Conservation (phyloP, 805 yeast genomes). For the Dipodascopsis tothii region DNA sequence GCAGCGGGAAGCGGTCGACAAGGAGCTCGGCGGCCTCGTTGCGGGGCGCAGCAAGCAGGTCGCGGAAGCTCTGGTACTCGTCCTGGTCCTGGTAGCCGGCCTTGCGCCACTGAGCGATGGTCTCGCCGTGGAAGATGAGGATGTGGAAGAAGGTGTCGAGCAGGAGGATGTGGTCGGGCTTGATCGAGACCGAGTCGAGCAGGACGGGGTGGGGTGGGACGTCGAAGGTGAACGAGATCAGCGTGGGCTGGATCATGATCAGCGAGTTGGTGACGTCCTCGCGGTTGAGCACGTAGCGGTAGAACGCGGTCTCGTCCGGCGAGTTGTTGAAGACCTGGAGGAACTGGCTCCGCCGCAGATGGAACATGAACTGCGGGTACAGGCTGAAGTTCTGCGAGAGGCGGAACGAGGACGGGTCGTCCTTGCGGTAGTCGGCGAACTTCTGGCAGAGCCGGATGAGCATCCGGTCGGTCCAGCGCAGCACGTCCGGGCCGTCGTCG, state of each 20-base stretch:
- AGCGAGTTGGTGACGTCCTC: conserved; percentile 90
- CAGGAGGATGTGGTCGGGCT: conserved; percentile 77
- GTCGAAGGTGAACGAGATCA: conserved; percentile 75
- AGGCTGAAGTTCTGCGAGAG: conserved; percentile 75
- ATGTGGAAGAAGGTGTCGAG: conserved; percentile 96
- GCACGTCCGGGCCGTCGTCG: conserved; percentile 86
- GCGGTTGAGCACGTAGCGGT: conserved; percentile 82
- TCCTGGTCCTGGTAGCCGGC: conserved; percentile 88
- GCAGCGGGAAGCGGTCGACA: conserved; percentile 92
- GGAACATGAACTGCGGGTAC: conserved; percentile 93
- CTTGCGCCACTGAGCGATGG: conserved; percentile 93
- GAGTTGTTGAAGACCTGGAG: conserved; percentile 94
- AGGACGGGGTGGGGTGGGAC: conserved; percentile 85
- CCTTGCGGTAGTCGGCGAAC: conserved; percentile 88
- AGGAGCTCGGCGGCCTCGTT: conserved; percentile 86
- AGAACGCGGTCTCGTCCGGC: conserved; percentile 97
- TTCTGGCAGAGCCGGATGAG: conserved; percentile 83
- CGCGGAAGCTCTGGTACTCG: conserved; percentile 82
- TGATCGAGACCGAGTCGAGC: conserved; percentile 85
- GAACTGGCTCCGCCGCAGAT: conserved; percentile 92
- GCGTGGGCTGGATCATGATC: conserved; percentile 96
- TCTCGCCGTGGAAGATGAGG: conserved; percentile 88
- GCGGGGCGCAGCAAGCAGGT: conserved; percentile 79
- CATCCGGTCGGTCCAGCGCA: conserved; percentile 91
- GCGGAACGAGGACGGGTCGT: conserved; percentile 73